Base-by-base conservation (phyloP, 2,329 filamentous ascomycete genomes). In the Dissoconium aciculare region DNA sequence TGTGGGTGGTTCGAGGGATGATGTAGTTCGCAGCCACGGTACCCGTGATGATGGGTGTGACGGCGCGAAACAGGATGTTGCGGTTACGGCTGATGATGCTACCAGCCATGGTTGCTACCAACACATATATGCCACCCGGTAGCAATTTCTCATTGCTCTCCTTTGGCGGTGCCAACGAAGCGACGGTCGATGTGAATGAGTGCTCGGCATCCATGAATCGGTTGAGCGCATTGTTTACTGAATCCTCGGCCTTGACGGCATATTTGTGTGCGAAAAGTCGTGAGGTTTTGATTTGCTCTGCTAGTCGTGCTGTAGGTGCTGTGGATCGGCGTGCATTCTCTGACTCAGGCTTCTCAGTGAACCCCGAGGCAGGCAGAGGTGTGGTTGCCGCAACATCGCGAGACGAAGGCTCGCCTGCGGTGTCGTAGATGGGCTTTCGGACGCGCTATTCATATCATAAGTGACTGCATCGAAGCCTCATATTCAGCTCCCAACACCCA, bases 61-160 rank as follows among this genome's bases (percentile, higher is more conserved):
- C 64, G 32, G 77, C 74, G 44, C 89, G 75, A 32, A 98, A 63
- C 39, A 93, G 55, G 40, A 95, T 68, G 56, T 79, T 85, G 46
- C 87, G 75, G 64, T 92, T 91, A 40, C 87, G 74, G 33, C 81
- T 74, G 33, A 94, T 64, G 54, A 98, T 95, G 57, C 74, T 84
- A 45, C 87, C 89, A 19, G 89, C 82, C 85, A 98, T 94, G 47
- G 82, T 76, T 25, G 85, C 78, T 28, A 98, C 85, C 16, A 94
- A 70, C 27, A 95, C 84, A 61, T 95, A 95, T 44, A 95, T 73
- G 36, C 74, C 67, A 15, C 87, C 87, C 17, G 89, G 89, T 59
- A 95, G 75, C 34, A 98, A 69, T 52, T 75, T 74, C 66, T 98
- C 89, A 54, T 80, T 81, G 37, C 74, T 81, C 58, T 87, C 78